Conservation (phyloP, 2,329 filamentous ascomycete genomes). For the Rhynchosporium graminicola region DNA sequence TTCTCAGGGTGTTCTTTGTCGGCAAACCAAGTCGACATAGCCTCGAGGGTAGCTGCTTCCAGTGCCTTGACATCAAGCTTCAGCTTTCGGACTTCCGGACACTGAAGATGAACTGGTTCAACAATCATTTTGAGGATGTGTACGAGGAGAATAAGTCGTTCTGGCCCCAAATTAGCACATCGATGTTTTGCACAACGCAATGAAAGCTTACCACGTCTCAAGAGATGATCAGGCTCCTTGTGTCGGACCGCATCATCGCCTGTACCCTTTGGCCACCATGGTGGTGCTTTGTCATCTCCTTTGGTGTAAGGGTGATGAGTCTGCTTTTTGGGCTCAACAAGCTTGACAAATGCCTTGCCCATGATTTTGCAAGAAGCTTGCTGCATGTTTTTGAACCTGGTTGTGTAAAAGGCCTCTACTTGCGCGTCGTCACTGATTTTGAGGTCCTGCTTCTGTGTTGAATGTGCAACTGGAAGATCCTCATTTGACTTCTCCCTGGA, state of each 20-base stretch:
- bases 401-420: conserved; percentile 1
- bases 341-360: conserved; percentile 12
- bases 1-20: conserved; percentile 57
- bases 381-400: conserved; percentile 2
- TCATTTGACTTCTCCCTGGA: conserved; percentile 27
- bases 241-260: neutral
- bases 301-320: neutral
- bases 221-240: conserved; percentile 3
- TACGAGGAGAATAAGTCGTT: conserved; percentile 43
- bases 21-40: conserved; percentile 58
- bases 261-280: neutral
- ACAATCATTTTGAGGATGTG: conserved; percentile 61
- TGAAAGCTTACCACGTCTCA: neutral
- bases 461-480: conserved; percentile 21
- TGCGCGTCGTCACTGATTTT: neutral
- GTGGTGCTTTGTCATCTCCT: neutral
- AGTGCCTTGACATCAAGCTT: conserved; percentile 51
- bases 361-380: conserved; percentile 1
- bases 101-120: conserved; percentile 41
- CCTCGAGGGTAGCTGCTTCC: conserved; percentile 59
- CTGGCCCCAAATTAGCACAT: neutral
- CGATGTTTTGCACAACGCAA: too few species aligned
- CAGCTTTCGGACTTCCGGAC: conserved; percentile 53
- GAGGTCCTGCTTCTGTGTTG: neutral
- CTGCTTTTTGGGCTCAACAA: conserved; percentile 12